These are phyloP conservation scores for Xeromyces bisporus DNA, from an alignment of 495 filamentous ascomycete species.

Conservation along the genomic window DNA sequence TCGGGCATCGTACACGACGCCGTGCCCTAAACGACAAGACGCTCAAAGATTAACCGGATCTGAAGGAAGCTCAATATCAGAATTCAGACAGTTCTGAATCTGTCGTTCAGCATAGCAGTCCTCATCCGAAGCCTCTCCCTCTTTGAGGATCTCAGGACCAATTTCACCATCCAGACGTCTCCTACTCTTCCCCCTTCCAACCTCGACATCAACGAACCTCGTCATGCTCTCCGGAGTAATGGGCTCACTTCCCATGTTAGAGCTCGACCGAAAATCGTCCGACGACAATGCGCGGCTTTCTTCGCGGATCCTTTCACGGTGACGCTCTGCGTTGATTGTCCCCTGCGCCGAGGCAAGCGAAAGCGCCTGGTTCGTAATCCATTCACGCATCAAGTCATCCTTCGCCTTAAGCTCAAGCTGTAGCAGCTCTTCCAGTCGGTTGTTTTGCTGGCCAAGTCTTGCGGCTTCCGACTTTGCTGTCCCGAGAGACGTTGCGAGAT, in stretches of 20 bases:
- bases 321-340: conserved; percentile 17
- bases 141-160: conserved; percentile 44
- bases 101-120: conserved; percentile 8
- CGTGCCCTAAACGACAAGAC: background rate
- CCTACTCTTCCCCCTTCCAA: conserved; percentile 26
- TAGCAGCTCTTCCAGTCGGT: conserved; percentile 20
- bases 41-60: conserved; percentile 1
- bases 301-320: conserved; percentile 21
- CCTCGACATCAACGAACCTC: conserved; percentile 30
- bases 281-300: conserved; percentile 29
- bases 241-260: conserved; percentile 24
- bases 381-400: conserved; percentile 21
- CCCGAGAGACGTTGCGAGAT: conserved; percentile 23
- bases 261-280: conserved; percentile 32
- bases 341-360: conserved; percentile 26
- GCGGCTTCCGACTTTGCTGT: conserved; percentile 14
- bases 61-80: conserved; percentile 9
- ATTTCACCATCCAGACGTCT: conserved; percentile 44
- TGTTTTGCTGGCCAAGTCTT: conserved; percentile 17
- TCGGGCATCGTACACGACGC: no score
- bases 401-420: conserved; percentile 20
- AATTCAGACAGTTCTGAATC: conserved; percentile 12
- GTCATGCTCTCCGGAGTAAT: conserved; percentile 30
- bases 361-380: conserved; percentile 21
- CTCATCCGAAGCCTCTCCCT: conserved; percentile 33